A percentile compares a stretch with the other conserved stretches of the same genome.
Conservation (phyloP, 1,139 yeast genomes). For the Blastobotrys malaysiensis region DNA sequence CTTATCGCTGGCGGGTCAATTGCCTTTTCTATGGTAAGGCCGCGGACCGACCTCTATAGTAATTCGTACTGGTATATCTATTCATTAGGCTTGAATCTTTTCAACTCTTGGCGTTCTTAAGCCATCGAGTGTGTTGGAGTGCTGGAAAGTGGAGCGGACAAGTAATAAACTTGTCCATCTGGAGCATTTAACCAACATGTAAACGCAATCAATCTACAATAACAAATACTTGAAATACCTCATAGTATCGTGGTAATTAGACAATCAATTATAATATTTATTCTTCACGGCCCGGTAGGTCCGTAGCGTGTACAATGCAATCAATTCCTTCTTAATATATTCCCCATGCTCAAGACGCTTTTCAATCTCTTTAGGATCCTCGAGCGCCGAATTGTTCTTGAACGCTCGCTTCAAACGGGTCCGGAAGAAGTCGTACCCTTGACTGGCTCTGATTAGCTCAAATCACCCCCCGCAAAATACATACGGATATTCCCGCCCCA, state of each 20-base stretch:
- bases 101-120: too few species aligned
- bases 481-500: conserved; percentile 36
- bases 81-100: too few species aligned
- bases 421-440: conserved; percentile 31
- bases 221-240: too few species aligned
- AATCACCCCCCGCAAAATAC: conserved; percentile 8
- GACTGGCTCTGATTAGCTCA: conserved; percentile 9
- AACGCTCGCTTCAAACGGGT: conserved; percentile 30
- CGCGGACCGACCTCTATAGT: too few species aligned
- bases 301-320: conserved; percentile 32
- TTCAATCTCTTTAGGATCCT: conserved; percentile 20
- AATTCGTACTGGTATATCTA: too few species aligned
- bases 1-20: too few species aligned
- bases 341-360: conserved; percentile 34
- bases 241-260: background rate
- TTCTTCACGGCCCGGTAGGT: conserved; percentile 34
- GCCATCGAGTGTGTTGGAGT: too few species aligned
- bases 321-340: conserved; percentile 34
- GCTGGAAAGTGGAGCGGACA: too few species aligned
- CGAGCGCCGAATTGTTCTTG: conserved; percentile 22
- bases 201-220: too few species aligned
- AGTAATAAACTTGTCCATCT: too few species aligned
- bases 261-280: conserved; percentile 25
- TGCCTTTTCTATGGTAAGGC: too few species aligned
- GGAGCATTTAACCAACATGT: too few species aligned